Conservation (phyloP, 164 flowering plant genomes). For the Litsea cubeba region DNA sequence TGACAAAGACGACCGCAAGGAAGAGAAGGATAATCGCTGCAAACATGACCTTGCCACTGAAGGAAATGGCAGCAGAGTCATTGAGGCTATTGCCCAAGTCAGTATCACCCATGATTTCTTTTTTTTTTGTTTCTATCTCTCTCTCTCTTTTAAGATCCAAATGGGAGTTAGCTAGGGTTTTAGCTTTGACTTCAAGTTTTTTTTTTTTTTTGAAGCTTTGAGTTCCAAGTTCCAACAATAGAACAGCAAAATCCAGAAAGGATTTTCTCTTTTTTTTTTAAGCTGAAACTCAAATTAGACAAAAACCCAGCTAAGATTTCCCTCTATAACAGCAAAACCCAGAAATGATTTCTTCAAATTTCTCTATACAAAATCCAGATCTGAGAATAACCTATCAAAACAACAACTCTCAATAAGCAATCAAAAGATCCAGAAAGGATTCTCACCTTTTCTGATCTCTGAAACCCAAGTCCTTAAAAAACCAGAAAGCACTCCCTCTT, state of each 20-base stretch:
- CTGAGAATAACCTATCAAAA: constrained; percentile 2
- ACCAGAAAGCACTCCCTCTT: background rate
- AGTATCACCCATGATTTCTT: background rate
- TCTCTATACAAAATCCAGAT: background rate
- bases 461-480: background rate
- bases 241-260: background rate
- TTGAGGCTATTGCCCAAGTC: background rate
- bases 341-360: background rate
- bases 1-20: constrained; percentile 49
- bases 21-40: constrained; percentile 50
- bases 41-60: constrained; percentile 61
- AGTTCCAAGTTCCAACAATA: background rate
- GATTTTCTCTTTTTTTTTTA: constrained; percentile 3
- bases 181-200: background rate
- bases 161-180: background rate
- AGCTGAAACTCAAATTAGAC: background rate
- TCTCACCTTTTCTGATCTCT: background rate
- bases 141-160: background rate
- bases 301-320: background rate
- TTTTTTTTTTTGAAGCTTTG: background rate
- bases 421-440: background rate
- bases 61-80: background rate
- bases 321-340: constrained; percentile 1
- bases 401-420: too few species aligned
- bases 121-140: background rate